Evolutionary conservation across 257 asterid species (phyloP).

Genomic region (Solanum gandarillasii): DNA sequence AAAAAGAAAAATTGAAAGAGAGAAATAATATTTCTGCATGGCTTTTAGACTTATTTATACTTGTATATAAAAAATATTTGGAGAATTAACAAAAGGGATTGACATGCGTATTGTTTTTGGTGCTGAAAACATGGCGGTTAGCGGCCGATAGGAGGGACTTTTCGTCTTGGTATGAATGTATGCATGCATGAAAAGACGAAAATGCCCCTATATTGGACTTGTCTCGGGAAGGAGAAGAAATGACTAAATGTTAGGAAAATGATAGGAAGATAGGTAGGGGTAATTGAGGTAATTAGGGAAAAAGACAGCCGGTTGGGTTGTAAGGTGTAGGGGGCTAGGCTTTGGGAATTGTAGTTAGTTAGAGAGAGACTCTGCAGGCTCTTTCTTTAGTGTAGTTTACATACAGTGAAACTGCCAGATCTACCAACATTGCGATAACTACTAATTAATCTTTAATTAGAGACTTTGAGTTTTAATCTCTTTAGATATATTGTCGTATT

Average conservation of each 20-base stretch:
- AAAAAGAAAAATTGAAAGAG: background rate
- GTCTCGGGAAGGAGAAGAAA: conserved; percentile 62
- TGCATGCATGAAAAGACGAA: conserved; percentile 38
- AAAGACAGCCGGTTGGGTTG: conserved; percentile 49
- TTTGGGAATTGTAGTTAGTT: conserved; percentile 53
- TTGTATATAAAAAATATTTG: background rate
- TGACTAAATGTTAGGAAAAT: background rate
- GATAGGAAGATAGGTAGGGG: conserved; percentile 25
- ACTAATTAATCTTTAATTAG: too few species aligned
- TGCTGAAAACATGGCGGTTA: conserved; percentile 71
- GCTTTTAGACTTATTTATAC: background rate
- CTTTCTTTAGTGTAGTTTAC: background rate
- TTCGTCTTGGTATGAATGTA: background rate
- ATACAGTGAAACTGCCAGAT: background rate
- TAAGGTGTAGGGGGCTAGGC: conserved; percentile 63
- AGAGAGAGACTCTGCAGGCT: conserved; percentile 6
- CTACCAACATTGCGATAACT: too few species aligned
- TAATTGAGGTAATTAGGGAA: conserved; percentile 24
- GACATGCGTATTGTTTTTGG: conserved; percentile 93
- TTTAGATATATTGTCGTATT: rapidly evolving
- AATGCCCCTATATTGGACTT: conserved; percentile 33
- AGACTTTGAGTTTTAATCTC: rapidly evolving
- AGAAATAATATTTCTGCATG: background rate
- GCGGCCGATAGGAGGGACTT: conserved; percentile 42
- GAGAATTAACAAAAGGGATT: background rate